Conservation (phyloP, 139 green algal species). For the Tetraselmis chui region DNA sequence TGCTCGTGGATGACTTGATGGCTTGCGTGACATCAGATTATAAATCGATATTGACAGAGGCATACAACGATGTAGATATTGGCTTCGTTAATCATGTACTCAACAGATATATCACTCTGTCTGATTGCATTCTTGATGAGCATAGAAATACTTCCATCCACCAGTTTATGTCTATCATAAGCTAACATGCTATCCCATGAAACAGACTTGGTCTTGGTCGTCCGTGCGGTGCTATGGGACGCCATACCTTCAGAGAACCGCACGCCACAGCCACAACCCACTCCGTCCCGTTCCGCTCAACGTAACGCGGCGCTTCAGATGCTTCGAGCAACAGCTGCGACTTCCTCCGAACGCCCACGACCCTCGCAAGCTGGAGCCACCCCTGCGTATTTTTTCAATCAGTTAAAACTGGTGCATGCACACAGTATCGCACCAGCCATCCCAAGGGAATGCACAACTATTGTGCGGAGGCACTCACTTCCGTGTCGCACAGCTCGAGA, state of each 20-base stretch:
- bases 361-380: neutral
- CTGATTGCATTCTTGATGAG: neutral
- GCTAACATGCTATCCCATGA: neutral
- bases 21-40: too few relatives aligned
- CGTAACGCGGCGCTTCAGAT: neutral
- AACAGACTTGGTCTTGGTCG: neutral
- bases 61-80: too few relatives aligned
- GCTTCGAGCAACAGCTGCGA: constrained; percentile 21
- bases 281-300: constrained; percentile 20
- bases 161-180: neutral
- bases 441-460: neutral
- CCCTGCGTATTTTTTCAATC: too few relatives aligned
- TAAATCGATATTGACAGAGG: too few relatives aligned
- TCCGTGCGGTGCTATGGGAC: neutral
- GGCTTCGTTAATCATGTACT: neutral
- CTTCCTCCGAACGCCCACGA: neutral
- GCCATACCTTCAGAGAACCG: constrained; percentile 52
- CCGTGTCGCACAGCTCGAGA: constrained; percentile 64
- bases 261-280: constrained; percentile 58
- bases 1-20: too few relatives aligned
- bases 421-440: constrained; percentile 1
- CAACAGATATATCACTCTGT: neutral
- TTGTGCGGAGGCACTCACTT: constrained; percentile 14
- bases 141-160: neutral
- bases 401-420: too few relatives aligned